Evolutionary conservation across 116 monocot species (phyloP).

Genomic region (Papilionanthe hybrid): DNA sequence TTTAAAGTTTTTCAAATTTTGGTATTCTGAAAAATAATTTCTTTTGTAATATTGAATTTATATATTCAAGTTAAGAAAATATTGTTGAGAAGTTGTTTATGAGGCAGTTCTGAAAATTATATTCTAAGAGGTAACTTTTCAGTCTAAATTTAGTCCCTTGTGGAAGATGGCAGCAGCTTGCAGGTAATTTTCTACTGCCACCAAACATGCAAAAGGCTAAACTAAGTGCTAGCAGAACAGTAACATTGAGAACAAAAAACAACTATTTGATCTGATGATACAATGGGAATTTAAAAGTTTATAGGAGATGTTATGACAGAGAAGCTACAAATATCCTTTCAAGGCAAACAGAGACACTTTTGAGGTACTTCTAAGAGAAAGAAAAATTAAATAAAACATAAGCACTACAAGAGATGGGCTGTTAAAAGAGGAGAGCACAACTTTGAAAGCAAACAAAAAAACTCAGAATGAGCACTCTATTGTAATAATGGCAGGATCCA

Average conservation of each 20-base stretch:
- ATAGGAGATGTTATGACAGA: background rate
- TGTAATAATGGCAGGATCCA: background rate
- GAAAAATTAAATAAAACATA: background rate
- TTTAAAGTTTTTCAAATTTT: no score
- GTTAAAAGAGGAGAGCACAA: background rate
- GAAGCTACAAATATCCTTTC: background rate
- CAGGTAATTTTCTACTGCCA: background rate
- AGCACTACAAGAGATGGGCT: background rate
- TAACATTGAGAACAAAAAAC: no score
- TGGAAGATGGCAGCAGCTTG: background rate
- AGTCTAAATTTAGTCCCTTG: no score
- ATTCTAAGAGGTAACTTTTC: no score
- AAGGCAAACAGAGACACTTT: slow-evolving; percentile 9
- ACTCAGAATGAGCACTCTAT: slow-evolving; percentile 6
- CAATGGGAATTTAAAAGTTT: background rate
- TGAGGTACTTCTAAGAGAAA: background rate
- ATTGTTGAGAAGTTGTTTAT: no score
- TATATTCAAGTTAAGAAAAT: no score
- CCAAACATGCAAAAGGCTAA: no score
- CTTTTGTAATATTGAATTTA: no score
- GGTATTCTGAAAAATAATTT: no score
- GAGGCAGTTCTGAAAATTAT: no score
- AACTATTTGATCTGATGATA: background rate
- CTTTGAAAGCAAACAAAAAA: slow-evolving; percentile 8
- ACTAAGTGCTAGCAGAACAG: no score